Evolutionary conservation across 768 basidiomycete genomes (phyloP), one percentile per base, ranked within the genome.

Genomic region (Tubosaeta sp.): DNA sequence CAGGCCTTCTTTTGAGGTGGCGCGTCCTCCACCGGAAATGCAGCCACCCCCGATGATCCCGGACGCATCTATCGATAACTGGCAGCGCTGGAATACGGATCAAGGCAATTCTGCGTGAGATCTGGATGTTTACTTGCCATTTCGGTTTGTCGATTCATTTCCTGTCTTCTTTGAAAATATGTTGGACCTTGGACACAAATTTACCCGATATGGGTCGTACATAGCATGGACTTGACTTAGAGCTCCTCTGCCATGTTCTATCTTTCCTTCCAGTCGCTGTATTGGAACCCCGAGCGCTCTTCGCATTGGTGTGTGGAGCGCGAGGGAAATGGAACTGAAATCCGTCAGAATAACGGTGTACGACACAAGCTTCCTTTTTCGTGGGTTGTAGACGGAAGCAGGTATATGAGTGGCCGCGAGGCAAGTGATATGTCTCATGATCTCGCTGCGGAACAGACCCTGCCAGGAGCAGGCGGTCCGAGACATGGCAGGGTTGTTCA

Each of bases 21-120:
- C 41, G 27, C 63, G 64, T 46, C 52, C 57, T 14, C 49, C 62
- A n/a, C n/a, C 55, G 5, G 55, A 64, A 39, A 35, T 34, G 11
- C 64, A 50, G 40, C 47, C 45, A 18, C 34, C 52, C 48, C 62
- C 59, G 42, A 11, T 30, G 46, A 7, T 48, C 39, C 7, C 52
- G 13, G 61, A 61, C n/a, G 9, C 35, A 27, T 35, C 56, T 14
- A 12, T 34, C 21, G 54, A 66, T 41, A 56, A 49, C 29, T 64
- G 59, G 63, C 50, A 66, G 38, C 55, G 39, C 16, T 61, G 50
- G 55, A 46, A 35, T 45, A 43, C 50, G 32, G 52, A 54, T 18
- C 52, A 61, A 27, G 45, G 48, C 3, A 54, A 49, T 34, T 30
- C 31, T 27, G 51, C 27, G 29, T 58, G 35, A 55, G 29, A 31